Evolutionary conservation across 2,329 filamentous ascomycete species (phyloP).

Genomic region (Aspergillus ochraceus): DNA sequence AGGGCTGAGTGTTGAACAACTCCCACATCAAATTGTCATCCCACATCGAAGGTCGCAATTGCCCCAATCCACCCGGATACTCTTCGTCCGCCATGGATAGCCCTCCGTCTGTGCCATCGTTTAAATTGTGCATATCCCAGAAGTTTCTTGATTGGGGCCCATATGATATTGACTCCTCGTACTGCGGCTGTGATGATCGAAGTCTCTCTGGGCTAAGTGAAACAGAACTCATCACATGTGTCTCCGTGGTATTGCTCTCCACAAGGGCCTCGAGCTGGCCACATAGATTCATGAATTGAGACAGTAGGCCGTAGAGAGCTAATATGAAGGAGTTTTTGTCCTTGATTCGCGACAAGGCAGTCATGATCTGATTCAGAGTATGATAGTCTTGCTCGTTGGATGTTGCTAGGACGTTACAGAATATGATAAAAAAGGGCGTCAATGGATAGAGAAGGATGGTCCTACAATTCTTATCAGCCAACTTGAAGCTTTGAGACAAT

Average conservation of each 20-base stretch:
- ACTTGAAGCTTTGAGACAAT: too few relatives aligned
- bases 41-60: not conserved
- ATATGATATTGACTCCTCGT: not conserved
- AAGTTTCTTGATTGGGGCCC: not conserved
- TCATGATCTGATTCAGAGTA: not conserved
- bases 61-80: not conserved
- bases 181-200: not conserved
- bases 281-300: not conserved
- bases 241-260: not conserved
- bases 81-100: not conserved
- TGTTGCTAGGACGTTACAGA: slow-evolving; percentile 1
- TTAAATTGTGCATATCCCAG: not conserved
- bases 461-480: not conserved
- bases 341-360: slow-evolving; percentile 1
- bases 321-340: not conserved
- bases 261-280: not conserved
- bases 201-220: not conserved
- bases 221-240: not conserved
- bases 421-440: slow-evolving; percentile 1
- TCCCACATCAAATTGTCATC: slow-evolving; percentile 3
- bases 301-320: not conserved
- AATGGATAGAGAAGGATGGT: not conserved
- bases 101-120: not conserved
- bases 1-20: not conserved
- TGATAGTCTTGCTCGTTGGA: not conserved